Conservation (phyloP, 2,329 filamentous ascomycete genomes). For the Colletotrichum caudatum region DNA sequence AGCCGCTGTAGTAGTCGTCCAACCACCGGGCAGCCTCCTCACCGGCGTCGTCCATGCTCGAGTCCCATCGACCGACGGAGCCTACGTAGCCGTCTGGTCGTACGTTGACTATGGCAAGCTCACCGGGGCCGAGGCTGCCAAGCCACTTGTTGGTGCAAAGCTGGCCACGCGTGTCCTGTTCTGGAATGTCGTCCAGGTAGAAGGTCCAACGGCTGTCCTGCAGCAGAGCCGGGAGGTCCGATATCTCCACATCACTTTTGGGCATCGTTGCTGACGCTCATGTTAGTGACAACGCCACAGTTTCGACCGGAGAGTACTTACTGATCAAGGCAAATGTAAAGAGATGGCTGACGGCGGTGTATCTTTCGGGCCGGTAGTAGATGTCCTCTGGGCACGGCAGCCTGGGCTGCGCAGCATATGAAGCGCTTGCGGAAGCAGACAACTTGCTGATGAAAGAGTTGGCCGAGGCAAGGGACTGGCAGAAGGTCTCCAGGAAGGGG, state of each 20-base stretch:
- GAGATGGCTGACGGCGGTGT: constrained; percentile 74
- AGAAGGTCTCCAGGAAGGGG: constrained; percentile 71
- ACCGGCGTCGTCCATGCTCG: constrained; percentile 62
- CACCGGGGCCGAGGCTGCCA: constrained; percentile 65
- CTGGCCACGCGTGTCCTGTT: constrained; percentile 64
- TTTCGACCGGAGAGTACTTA: constrained; percentile 52
- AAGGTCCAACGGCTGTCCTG: constrained; percentile 78
- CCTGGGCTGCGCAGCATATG: constrained; percentile 71
- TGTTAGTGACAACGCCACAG: constrained; percentile 25
- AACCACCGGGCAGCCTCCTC: constrained; percentile 66
- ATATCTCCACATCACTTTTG: constrained; percentile 73
- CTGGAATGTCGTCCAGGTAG: constrained; percentile 75
- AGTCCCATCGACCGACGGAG: constrained; percentile 67
- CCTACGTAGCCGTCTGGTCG: constrained; percentile 82
- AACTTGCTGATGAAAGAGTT: constrained; percentile 70
- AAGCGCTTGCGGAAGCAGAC: constrained; percentile 69
- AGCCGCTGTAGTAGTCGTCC: constrained; percentile 66
- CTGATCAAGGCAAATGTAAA: constrained; percentile 79
- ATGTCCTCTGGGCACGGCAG: constrained; percentile 70
- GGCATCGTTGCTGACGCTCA: constrained; percentile 63
- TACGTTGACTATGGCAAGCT: constrained; percentile 75
- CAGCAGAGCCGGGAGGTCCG: constrained; percentile 71
- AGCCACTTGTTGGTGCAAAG: constrained; percentile 78
- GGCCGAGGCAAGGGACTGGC: constrained; percentile 62
- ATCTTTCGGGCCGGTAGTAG: constrained; percentile 75